These are phyloP conservation scores for Effrenium voratum DNA, from an alignment of 73 alveolate genomes.

Conservation along the genomic window DNA sequence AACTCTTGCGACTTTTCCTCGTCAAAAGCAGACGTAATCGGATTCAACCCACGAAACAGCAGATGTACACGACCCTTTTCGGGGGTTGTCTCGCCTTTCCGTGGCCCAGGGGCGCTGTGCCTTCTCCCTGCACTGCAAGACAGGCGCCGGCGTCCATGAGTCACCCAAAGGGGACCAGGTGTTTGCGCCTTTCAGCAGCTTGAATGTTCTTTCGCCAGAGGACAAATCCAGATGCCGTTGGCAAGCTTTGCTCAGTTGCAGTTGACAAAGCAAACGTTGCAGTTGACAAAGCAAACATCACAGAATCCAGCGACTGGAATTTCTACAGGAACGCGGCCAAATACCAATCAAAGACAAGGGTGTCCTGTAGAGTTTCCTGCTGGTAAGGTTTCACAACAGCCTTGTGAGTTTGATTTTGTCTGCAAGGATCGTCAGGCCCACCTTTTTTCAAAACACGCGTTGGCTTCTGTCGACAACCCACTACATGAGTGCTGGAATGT, in stretches of 20 bases:
- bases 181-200: not conserved
- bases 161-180: not conserved
- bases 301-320: not conserved
- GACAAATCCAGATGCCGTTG: not conserved
- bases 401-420: no score
- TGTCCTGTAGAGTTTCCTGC: no score
- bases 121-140: slow-evolving; percentile 74
- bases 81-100: not conserved
- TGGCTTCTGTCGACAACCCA: no score
- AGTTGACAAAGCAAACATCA: not conserved
- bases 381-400: no score
- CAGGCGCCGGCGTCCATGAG: slow-evolving; percentile 5
- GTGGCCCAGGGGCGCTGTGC: slow-evolving; percentile 45
- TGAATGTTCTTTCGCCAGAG: not conserved
- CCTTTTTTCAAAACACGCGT: no score
- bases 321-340: not conserved
- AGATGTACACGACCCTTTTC: not conserved
- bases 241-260: not conserved
- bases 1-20: no score
- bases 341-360: no score
- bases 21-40: no score
- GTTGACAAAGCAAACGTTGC: not conserved
- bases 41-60: no score
- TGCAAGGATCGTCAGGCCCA: no score
- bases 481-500: no score